A percentile compares a stretch with the other conserved stretches of the same genome.
These are phyloP conservation scores for Cercospora zeae-maydis DNA, from an alignment of 2,329 filamentous ascomycete species.

Conservation along the genomic window DNA sequence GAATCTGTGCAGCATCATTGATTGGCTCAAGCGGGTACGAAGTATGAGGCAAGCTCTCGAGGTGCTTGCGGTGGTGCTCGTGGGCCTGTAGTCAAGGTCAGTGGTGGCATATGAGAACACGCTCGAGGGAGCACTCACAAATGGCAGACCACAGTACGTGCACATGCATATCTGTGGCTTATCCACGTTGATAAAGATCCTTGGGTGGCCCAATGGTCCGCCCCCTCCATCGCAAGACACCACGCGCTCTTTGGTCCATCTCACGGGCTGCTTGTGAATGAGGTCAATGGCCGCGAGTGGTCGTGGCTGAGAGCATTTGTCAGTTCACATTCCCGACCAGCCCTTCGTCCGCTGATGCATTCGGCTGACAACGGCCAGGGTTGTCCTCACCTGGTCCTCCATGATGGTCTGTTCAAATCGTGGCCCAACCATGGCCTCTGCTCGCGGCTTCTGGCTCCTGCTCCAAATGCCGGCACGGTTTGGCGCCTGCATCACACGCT, in stretches of 20 bases:
- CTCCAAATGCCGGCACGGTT: constrained; percentile 83
- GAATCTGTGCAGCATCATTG: constrained; percentile 57
- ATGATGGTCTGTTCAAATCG: constrained; percentile 98
- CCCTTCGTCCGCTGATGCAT: not conserved
- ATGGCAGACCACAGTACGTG: constrained; percentile 90
- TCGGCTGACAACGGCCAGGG: not conserved
- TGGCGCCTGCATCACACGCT: constrained; percentile 70
- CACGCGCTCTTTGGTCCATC: constrained; percentile 77
- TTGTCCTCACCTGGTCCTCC: constrained; percentile 67
- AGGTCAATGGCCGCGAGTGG: constrained; percentile 88
- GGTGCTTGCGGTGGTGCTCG: constrained; percentile 78
- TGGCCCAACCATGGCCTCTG: constrained; percentile 84
- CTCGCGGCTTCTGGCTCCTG: constrained; percentile 74
- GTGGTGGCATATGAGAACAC: not conserved
- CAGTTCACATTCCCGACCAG: constrained; percentile 23
- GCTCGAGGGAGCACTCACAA: constrained; percentile 59
- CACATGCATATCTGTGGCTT: constrained; percentile 91
- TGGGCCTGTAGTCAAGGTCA: constrained; percentile 61
- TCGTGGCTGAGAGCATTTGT: constrained; percentile 62
- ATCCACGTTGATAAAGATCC: constrained; percentile 96
- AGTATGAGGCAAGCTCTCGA: constrained; percentile 75
- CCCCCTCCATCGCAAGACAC: constrained; percentile 91
- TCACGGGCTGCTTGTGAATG: constrained; percentile 91
- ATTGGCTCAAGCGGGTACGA: constrained; percentile 65
- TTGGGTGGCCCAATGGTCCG: constrained; percentile 83